phyloP scores from a whole-genome alignment of 495 filamentous ascomycete genomes.

The Penicillium cosmopolitanum region DNA sequence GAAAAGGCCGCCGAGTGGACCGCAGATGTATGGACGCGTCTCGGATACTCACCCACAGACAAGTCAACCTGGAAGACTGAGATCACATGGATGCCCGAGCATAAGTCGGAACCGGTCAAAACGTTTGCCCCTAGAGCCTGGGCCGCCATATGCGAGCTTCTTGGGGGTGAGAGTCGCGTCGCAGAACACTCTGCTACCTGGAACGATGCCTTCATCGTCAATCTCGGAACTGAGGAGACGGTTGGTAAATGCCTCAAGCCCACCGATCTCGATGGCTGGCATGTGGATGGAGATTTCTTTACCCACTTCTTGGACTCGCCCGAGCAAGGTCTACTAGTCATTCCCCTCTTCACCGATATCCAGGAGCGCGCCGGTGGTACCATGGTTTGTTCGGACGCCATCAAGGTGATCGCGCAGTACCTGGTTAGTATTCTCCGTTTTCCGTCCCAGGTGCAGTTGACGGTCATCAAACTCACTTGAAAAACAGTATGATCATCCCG shows the following conservation, averaged over 20 bases:
- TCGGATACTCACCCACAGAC: constrained; percentile 69
- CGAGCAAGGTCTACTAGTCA: constrained; percentile 73
- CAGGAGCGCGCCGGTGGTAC: constrained; percentile 66
- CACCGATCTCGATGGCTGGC: constrained; percentile 63
- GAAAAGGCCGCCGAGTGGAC: constrained; percentile 62
- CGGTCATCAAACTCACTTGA: neutral
- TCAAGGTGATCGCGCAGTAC: constrained; percentile 59
- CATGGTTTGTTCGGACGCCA: constrained; percentile 62
- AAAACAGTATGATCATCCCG: constrained; percentile 59
- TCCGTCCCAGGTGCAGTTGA: neutral
- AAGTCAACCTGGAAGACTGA: constrained; percentile 67
- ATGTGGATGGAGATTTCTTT: constrained; percentile 80
- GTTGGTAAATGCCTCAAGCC: constrained; percentile 54
- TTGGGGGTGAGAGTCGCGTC: constrained; percentile 66
- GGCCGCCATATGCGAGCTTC: constrained; percentile 70
- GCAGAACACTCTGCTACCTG: constrained; percentile 53
- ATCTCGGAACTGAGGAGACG: constrained; percentile 63
- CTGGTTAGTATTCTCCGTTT: constrained; percentile 37
- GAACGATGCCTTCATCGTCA: constrained; percentile 74
- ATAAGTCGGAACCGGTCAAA: constrained; percentile 55
- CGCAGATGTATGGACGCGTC: constrained; percentile 64
- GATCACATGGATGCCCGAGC: constrained; percentile 67
- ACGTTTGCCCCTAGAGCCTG: constrained; percentile 69
- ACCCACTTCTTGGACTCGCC: constrained; percentile 74
- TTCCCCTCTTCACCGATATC: constrained; percentile 71